Evolutionary conservation across 2,329 filamentous ascomycete genomes (phyloP), one percentile per base, ranked within the genome.

Genomic region (Sarocladium kiliense): DNA sequence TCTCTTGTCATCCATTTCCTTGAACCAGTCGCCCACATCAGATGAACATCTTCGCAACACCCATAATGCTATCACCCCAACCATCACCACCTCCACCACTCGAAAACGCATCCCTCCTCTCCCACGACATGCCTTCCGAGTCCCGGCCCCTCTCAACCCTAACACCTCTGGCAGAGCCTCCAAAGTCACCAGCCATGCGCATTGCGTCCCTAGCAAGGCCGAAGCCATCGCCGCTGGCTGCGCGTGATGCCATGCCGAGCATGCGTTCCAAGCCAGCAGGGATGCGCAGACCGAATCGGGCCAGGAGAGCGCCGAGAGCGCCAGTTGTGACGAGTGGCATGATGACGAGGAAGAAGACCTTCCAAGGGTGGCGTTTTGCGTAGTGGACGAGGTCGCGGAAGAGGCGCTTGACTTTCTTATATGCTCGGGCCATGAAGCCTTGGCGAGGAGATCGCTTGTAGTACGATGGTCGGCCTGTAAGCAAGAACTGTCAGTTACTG

Each of bases 241-340:
- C 54, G 12, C 45, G 47, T 19, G 44, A 53, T 26, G 53, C 23
- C 45, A 53, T 16, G 47, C 53, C 39, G 36, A 47, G 68, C 76
- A 83, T 75, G 64, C 77, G 75, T 72, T 84, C 77, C 57, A 91
- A 66, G 12, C 77, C 71, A 4, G 77, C 76, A 1, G 92, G 92
- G 60, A 96, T 71, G 59, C 86, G 80, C 58, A 97, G 77, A 21
- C 92, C 92, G 69, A 97, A 88, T 66, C 86, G 84, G 36, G 83
- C 82, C 45, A 96, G 80, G 44, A 97, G 76, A 47, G 87, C 89
- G 9, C 86, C 86, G 61, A 97, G 73, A 26, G 89, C 87, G 30
- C 93, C 93, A 53, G 90, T 90, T 1, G 87, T 91, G 64, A 97
- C 76, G 56, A 97, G 79, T 10, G 93, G 93, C 81, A 97, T 84